Evolutionary conservation across 345 rosid genomes (phyloP).

Genomic region (Erucastrum elatum): DNA sequence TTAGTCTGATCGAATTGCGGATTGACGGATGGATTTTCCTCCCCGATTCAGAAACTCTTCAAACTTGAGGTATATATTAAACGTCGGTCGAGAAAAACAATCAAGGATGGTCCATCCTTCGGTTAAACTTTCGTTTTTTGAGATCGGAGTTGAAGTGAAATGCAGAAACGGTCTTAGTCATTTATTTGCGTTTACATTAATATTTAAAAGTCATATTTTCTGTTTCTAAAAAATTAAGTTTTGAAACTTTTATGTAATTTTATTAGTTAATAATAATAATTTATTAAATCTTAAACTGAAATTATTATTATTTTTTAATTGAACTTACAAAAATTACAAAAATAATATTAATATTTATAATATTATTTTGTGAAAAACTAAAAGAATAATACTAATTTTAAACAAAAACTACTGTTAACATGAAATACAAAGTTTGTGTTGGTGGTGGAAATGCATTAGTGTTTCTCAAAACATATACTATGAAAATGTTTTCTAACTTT

Average conservation of each 20-base stretch:
- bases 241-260: too few relatives aligned
- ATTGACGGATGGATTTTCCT: background rate
- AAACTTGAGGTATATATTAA: background rate
- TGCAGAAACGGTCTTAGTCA: background rate
- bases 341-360: background rate
- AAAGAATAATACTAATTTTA: background rate
- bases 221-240: background rate
- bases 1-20: background rate
- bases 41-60: background rate
- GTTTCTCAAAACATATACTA: background rate
- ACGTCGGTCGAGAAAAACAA: slow-evolving; percentile 1
- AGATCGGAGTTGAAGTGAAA: background rate
- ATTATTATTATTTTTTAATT: background rate
- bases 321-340: background rate
- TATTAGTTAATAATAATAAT: background rate
- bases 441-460: background rate
- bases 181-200: background rate
- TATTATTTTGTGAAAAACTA: background rate
- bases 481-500: background rate
- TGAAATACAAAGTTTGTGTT: background rate
- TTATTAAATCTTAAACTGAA: background rate
- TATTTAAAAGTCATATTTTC: background rate
- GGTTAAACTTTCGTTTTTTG: background rate
- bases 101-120: background rate
- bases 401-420: background rate